Conservation (phyloP, 345 rosid species). For the Brassica napus region DNA sequence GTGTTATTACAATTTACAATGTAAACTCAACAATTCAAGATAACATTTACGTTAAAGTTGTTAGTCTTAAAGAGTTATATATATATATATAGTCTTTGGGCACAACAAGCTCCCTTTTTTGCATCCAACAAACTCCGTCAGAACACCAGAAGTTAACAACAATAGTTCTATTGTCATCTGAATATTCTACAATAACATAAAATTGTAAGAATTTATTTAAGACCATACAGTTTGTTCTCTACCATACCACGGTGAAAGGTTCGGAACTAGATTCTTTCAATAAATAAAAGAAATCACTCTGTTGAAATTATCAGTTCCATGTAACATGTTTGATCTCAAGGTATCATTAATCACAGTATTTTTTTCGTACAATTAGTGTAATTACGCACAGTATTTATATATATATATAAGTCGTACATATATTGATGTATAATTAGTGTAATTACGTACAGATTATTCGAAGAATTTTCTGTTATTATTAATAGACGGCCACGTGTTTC, state of each 20-base stretch:
- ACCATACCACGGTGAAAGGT: background rate
- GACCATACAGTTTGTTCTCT: background rate
- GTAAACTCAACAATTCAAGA: background rate
- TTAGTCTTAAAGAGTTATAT: no score
- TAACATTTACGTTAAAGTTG: background rate
- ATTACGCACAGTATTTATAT: no score
- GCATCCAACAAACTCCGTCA: background rate
- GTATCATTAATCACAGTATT: background rate
- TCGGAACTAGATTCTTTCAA: background rate
- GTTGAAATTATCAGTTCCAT: background rate
- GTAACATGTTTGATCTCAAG: background rate
- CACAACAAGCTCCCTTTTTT: no score
- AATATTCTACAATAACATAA: background rate
- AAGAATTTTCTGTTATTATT: no score
- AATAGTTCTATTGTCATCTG: background rate
- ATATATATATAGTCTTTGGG: no score
- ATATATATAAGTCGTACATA: background rate
- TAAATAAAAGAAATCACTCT: background rate
- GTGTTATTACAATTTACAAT: background rate
- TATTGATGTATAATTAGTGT: background rate
- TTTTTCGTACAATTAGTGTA: no score
- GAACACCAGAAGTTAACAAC: background rate
- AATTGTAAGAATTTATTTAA: background rate
- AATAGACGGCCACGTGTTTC: slow-evolving; percentile 27
- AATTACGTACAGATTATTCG: no score